Conservation (phyloP, 257 asterid species). For the Paulownia fortunei region DNA sequence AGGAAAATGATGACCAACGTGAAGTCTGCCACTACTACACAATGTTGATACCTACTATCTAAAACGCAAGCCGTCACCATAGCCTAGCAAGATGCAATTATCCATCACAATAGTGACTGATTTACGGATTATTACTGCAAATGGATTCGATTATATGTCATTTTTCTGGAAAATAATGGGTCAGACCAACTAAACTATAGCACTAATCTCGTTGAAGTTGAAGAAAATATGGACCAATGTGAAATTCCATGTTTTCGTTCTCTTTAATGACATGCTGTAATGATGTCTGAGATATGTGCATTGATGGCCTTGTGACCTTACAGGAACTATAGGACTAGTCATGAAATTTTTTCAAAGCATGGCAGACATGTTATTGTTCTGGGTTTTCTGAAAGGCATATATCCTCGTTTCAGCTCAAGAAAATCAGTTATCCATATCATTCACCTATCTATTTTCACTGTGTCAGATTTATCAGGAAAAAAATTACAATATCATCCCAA, state of each 20-base stretch:
- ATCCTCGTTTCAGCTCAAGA: not conserved
- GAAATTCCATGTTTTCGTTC: not conserved
- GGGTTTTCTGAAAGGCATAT: constrained; percentile 17
- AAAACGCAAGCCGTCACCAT: too few species aligned
- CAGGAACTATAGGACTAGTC: not conserved
- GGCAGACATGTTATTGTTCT: constrained; percentile 16
- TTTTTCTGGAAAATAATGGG: too few species aligned
- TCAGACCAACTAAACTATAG: too few species aligned
- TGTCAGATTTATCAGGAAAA: not conserved
- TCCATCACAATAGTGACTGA: too few species aligned
- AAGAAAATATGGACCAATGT: not conserved
- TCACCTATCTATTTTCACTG: not conserved
- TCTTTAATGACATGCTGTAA: constrained; percentile 21
- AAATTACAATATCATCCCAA: too few species aligned
- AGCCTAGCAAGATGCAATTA: too few species aligned
- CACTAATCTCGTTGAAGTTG: too few species aligned
- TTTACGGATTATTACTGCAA: too few species aligned
- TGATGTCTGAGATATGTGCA: constrained; percentile 27
- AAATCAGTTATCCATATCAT: not conserved
- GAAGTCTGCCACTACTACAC: too few species aligned
- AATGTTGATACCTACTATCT: too few species aligned
- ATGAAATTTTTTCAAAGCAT: not conserved
- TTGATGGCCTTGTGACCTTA: not conserved
- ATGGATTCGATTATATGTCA: too few species aligned
- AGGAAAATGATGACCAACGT: too few species aligned